A percentile compares a stretch with the other conserved stretches of the same genome.
Evolutionary conservation across 371 early-diverging fungal genomes (phyloP).

Genomic region (Mortierella sp.): DNA sequence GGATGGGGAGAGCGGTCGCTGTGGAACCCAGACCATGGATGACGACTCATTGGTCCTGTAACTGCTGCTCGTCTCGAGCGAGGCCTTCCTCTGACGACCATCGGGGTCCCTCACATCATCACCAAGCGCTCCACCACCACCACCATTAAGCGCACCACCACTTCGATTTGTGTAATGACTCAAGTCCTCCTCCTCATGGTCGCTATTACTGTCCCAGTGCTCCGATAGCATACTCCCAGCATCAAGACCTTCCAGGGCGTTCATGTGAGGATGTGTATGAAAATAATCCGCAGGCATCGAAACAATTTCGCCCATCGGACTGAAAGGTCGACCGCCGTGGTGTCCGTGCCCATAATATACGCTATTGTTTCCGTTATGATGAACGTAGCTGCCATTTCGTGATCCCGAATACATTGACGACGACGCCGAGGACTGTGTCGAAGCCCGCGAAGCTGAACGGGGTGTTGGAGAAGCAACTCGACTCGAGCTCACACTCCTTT

Average conservation of each 20-base stretch:
- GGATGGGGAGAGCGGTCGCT: slow-evolving; percentile 23
- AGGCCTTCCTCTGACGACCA: slow-evolving; percentile 15
- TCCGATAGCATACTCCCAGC: slow-evolving; percentile 40
- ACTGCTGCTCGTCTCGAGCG: slow-evolving; percentile 35
- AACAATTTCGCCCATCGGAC: slow-evolving; percentile 22
- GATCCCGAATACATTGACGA: slow-evolving; percentile 8
- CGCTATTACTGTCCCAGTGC: slow-evolving; percentile 37
- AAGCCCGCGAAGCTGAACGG: slow-evolving; percentile 5
- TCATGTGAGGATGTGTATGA: slow-evolving; percentile 15
- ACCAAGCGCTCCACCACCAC: neutral
- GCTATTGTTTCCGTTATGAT: neutral
- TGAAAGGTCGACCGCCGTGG: slow-evolving; percentile 27
- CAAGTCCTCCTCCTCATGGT: slow-evolving; percentile 16
- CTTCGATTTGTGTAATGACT: slow-evolving; percentile 5
- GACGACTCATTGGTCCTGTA: slow-evolving; percentile 26
- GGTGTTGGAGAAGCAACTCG: slow-evolving; percentile 31
- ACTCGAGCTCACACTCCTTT: slow-evolving; percentile 17
- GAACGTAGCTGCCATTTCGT: neutral
- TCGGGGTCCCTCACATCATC: neutral
- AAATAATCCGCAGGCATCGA: slow-evolving; percentile 7
- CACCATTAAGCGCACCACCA: neutral
- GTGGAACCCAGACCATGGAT: slow-evolving; percentile 25
- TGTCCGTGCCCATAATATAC: neutral
- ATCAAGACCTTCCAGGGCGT: slow-evolving; percentile 28
- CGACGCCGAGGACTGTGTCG: slow-evolving; percentile 8